phyloP scores from a whole-genome alignment of 495 filamentous ascomycete genomes.

The Chaetomium fimeti region DNA sequence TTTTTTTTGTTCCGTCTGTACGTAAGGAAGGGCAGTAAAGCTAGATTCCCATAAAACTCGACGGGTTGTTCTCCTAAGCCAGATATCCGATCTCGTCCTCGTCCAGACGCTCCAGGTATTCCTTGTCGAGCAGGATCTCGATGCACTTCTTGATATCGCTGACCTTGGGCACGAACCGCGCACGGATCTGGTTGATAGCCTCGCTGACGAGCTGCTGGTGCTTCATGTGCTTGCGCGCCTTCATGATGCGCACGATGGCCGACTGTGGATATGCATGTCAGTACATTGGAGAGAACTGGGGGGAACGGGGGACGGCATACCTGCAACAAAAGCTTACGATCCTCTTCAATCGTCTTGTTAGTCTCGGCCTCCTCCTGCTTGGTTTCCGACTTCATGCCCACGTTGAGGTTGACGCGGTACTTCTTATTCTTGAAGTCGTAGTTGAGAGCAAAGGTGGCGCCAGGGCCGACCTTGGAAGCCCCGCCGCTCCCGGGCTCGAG shows the following conservation, averaged over 20 bases:
- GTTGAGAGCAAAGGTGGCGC: constrained; percentile 76
- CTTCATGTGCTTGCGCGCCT: constrained; percentile 98
- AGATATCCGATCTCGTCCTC: constrained; percentile 93
- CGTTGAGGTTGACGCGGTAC: constrained; percentile 92
- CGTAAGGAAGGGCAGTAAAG: not conserved
- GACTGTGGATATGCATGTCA: constrained; percentile 56
- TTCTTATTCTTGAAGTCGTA: constrained; percentile 97
- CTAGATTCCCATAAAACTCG: not conserved
- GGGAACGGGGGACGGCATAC: constrained; percentile 50
- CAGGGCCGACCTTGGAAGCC: constrained; percentile 63
- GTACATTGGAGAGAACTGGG: not conserved
- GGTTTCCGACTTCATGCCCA: constrained; percentile 88
- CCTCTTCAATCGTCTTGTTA: constrained; percentile 99
- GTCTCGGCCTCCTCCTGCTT: constrained; percentile 96
- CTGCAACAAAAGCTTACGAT: constrained; percentile 93
- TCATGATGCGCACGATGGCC: constrained; percentile 98
- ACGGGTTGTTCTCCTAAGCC: constrained; percentile 51
- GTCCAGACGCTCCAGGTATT: constrained; percentile 93
- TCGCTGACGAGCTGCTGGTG: constrained; percentile 90
- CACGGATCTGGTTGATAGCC: constrained; percentile 89
- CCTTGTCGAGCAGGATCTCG: constrained; percentile 97
- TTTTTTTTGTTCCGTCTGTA: not conserved
- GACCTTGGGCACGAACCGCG: constrained; percentile 90
- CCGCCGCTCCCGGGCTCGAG: constrained; percentile 58
- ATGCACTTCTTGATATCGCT: constrained; percentile 99